Conservation (phyloP, 225 moss, liverwort and hornwort genomes). For the Sphagnum tenellum region DNA sequence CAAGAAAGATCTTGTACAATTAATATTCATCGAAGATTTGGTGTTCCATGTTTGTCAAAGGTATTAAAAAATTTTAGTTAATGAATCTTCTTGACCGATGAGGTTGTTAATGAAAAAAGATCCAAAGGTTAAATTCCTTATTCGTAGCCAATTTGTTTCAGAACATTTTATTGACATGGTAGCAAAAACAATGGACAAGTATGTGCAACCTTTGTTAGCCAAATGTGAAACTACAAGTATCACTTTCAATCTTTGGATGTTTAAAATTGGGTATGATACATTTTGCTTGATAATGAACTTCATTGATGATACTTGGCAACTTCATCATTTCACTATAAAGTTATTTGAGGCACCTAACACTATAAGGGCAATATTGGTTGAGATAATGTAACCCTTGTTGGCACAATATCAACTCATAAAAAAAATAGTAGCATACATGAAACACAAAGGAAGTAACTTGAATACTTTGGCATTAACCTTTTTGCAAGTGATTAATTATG, state of each 20-base stretch:
- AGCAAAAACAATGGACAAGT: not conserved
- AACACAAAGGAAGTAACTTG: not conserved
- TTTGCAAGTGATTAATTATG: not conserved
- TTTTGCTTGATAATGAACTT: not conserved
- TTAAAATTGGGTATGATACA: not conserved
- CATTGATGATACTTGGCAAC: not conserved
- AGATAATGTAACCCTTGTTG: not conserved
- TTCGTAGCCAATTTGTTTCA: not conserved
- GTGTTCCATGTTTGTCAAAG: not conserved
- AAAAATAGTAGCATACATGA: not conserved
- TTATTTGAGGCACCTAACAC: not conserved
- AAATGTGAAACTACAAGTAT: not conserved
- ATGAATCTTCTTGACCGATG: not conserved
- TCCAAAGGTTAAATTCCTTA: not conserved
- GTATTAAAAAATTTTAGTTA: not conserved
- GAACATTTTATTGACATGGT: not conserved
- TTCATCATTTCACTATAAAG: not conserved
- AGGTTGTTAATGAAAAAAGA: not conserved
- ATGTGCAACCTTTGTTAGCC: not conserved
- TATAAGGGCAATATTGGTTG: too few relatives aligned
- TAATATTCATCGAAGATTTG: not conserved
- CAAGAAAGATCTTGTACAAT: too few relatives aligned
- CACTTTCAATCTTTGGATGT: slow-evolving; percentile 1
- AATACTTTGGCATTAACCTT: not conserved
- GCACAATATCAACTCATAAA: not conserved